These are phyloP conservation scores for Aeschynomene evenia DNA, from an alignment of 306 rosid species.

Conservation along the genomic window DNA sequence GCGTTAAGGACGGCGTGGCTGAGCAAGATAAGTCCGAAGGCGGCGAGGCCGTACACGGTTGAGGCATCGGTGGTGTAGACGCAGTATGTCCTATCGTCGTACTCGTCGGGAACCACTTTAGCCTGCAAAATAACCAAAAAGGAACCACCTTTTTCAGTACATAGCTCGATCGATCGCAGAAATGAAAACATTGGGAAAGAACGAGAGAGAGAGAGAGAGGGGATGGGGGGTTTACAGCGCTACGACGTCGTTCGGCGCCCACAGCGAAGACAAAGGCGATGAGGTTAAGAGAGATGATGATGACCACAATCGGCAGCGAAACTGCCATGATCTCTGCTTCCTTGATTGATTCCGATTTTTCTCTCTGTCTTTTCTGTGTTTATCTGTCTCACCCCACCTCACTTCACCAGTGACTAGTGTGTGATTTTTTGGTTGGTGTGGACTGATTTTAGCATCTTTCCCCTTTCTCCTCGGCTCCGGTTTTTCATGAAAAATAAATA, in stretches of 20 bases:
- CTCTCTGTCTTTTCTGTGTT: background rate
- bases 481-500: background rate
- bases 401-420: background rate
- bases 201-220: background rate
- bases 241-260: constrained; percentile 94
- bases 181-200: background rate
- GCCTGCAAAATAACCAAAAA: constrained; percentile 51
- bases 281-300: constrained; percentile 68
- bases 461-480: background rate
- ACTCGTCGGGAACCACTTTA: constrained; percentile 57
- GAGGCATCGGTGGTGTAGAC: constrained; percentile 82
- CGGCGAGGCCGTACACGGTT: constrained; percentile 81
- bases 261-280: constrained; percentile 83
- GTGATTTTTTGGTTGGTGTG: background rate
- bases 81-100: constrained; percentile 70
- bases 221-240: constrained; percentile 39
- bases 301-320: constrained; percentile 54
- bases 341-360: background rate
- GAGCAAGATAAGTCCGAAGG: constrained; percentile 58
- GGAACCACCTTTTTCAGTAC: background rate
- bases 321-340: constrained; percentile 53
- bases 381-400: background rate
- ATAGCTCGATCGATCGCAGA: background rate
- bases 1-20: constrained; percentile 66
- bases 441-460: background rate